Base-by-base conservation (phyloP, 1,284 basidiomycete genomes). In the Pyrrhoderma noxium region DNA sequence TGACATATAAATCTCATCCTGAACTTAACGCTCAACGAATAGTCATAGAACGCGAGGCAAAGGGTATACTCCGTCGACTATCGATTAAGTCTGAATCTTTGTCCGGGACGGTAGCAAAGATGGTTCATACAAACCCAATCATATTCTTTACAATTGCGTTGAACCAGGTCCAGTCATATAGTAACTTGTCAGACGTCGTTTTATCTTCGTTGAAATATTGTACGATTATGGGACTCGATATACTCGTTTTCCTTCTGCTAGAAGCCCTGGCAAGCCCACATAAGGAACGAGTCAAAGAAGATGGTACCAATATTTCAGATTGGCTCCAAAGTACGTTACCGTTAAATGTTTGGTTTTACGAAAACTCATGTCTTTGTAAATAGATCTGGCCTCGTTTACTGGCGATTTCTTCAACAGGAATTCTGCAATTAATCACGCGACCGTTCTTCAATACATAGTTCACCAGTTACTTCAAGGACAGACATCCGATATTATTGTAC, bases 121-220 rank as follows among this genome's bases (percentile, higher is more conserved):
- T 95, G 44, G 90, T 90, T 3, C 93, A 97, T 64, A 87, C 89
- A 11, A 96, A 98, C 63, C 96, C 96, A 2, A 87, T 82, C 58
- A 85, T 95, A 48, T 84, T 99, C 60, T 99, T 98, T 71, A 70
- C 79, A 13, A 89, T 89, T 54, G 92, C 89, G 0, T 83, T 99
- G 47, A 85, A 87, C 58, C 96, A 99, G 68, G 88, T 98, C 53
- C 94, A 94, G 82, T 85, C 92, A 16, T 99, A 99, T 64, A 91
- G 96, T 62, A 99, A 98, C 65, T 73, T 99, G 56, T 92, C 92
- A 14, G 78, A 80, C 42, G 90, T 93, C 27, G 85, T 99, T 51
- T 89, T 98, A 36, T 91, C 93, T 59, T 85, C 87, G n/a, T 75
- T 93, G 58, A 79, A 89, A 62, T 96, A 90, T 68, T 80, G 94